These are phyloP conservation scores for Colletotrichum sp. DNA, from an alignment of 2,329 filamentous ascomycete genomes.

Conservation along the genomic window DNA sequence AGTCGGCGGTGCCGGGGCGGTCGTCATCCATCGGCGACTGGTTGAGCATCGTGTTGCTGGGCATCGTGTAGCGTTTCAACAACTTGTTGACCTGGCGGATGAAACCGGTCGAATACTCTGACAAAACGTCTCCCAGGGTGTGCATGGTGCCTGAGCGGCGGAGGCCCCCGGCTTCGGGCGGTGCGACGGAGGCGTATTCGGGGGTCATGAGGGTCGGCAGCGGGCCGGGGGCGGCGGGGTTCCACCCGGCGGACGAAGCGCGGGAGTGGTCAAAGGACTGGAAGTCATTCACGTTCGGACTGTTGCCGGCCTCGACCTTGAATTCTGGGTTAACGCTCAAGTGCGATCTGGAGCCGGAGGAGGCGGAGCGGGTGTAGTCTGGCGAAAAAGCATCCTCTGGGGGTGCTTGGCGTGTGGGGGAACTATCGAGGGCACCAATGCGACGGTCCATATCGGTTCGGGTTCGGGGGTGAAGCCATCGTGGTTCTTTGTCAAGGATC, in stretches of 20 bases:
- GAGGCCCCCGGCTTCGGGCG: slow-evolving; percentile 27
- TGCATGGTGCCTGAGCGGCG: slow-evolving; percentile 41
- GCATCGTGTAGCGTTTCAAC: slow-evolving; percentile 43
- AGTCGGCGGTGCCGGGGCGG: slow-evolving; percentile 13
- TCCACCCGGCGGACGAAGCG: slow-evolving; percentile 7
- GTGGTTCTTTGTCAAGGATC: slow-evolving; percentile 63
- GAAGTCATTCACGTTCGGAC: background rate
- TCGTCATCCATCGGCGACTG: slow-evolving; percentile 30
- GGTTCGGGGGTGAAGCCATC: slow-evolving; percentile 60
- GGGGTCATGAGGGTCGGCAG: slow-evolving; percentile 3
- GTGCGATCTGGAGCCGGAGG: background rate
- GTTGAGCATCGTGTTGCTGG: slow-evolving; percentile 24
- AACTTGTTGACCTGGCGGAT: slow-evolving; percentile 42
- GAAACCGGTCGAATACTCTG: slow-evolving; percentile 36
- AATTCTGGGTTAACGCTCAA: slow-evolving; percentile 8
- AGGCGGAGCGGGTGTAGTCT: slow-evolving; percentile 1
- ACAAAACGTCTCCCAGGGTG: slow-evolving; percentile 37
- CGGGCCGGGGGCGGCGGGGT: background rate
- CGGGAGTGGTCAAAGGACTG: background rate
- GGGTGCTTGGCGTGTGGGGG: slow-evolving; percentile 34
- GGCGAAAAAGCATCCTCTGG: slow-evolving; percentile 6
- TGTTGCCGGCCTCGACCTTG: slow-evolving; percentile 9
- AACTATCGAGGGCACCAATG: slow-evolving; percentile 47
- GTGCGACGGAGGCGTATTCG: background rate
- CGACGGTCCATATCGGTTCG: slow-evolving; percentile 57